Conservation (phyloP, 768 basidiomycete species). For the Pleurotus pulmonarius region DNA sequence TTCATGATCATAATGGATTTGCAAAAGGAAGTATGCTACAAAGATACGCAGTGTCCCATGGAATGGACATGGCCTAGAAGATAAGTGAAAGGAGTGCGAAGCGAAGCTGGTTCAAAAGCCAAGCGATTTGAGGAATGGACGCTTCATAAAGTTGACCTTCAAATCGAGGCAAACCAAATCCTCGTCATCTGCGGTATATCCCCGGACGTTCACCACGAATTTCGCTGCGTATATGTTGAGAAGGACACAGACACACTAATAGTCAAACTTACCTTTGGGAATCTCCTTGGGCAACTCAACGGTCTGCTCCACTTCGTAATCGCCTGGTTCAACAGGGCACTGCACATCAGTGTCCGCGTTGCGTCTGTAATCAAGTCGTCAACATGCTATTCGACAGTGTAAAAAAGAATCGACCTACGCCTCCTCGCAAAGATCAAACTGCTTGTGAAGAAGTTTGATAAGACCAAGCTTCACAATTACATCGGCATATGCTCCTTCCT, state of each 20-base stretch:
- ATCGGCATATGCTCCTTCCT: slow-evolving; percentile 92
- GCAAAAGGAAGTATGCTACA: too few species aligned
- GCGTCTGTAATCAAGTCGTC: slow-evolving; percentile 39
- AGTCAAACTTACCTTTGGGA: slow-evolving; percentile 55
- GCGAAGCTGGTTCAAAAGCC: slow-evolving; percentile 19
- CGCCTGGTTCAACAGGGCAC: slow-evolving; percentile 78
- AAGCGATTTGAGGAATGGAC: slow-evolving; percentile 28
- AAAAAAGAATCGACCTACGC: slow-evolving; percentile 57
- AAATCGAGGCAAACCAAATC: slow-evolving; percentile 80
- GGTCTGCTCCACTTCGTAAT: slow-evolving; percentile 74
- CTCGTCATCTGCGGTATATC: slow-evolving; percentile 68
- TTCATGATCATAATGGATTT: too few species aligned
- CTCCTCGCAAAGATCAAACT: slow-evolving; percentile 89
- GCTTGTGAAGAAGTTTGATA: slow-evolving; percentile 81
- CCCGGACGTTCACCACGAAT: slow-evolving; percentile 67
- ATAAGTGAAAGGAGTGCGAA: background rate
- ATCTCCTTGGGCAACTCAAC: slow-evolving; percentile 91
- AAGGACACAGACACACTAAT: background rate
- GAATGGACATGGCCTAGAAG: too few species aligned
- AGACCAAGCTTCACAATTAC: slow-evolving; percentile 92
- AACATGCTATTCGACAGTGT: background rate
- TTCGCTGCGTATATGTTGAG: slow-evolving; percentile 56
- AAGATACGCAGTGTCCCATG: too few species aligned
- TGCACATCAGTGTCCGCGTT: slow-evolving; percentile 72
- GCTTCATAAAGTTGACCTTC: slow-evolving; percentile 69